Base-by-base conservation (phyloP, 148 eudicot species). In the Drosera capensis region DNA sequence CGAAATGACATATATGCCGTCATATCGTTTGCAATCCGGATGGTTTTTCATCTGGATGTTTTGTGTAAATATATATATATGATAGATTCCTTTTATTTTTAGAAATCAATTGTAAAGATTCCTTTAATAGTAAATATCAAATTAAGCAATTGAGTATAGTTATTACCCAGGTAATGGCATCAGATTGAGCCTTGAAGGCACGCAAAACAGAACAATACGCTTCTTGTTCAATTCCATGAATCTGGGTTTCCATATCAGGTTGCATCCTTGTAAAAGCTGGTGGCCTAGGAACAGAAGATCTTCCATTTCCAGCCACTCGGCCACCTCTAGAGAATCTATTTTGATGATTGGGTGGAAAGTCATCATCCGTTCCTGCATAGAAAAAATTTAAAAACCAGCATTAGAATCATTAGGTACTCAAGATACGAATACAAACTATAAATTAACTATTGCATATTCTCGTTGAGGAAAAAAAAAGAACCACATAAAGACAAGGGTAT, bases 121-220 rank as follows among this genome's bases (percentile, higher is more conserved):
- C n/a, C n/a, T n/a, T n/a, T n/a, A n/a, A n/a, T n/a, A n/a, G n/a
- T n/a, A n/a, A n/a, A n/a, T n/a, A n/a, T n/a, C n/a, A n/a, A n/a
- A n/a, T n/a, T n/a, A n/a, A n/a, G n/a, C n/a, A 39, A 36, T 35
- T 47, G 20, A 43, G 39, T 16, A 14, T 23, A 6, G 54, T n/a
- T 3, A 37, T 28, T 85, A 86, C 96, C 96, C 93, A 81, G 59
- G 87, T 52, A 71, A 86, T 68, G 54, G 93, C 93, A 60, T 82
- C 87, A 7, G 87, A 80, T 62, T 82, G 96, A 45, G 93, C 93
- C 72, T 82, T 78, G 50, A 86, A 86, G 38, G 96, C 93, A 37
- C 94, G 67, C 26, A 86, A 64, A 43, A 86, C 82, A 29, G 86
- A 74, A 57, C 66, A 64, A 62, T 86, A 86, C 25, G 96, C 96